Evolutionary conservation across 768 basidiomycete species (phyloP).

Genomic region (Lentinus tigrinus): DNA sequence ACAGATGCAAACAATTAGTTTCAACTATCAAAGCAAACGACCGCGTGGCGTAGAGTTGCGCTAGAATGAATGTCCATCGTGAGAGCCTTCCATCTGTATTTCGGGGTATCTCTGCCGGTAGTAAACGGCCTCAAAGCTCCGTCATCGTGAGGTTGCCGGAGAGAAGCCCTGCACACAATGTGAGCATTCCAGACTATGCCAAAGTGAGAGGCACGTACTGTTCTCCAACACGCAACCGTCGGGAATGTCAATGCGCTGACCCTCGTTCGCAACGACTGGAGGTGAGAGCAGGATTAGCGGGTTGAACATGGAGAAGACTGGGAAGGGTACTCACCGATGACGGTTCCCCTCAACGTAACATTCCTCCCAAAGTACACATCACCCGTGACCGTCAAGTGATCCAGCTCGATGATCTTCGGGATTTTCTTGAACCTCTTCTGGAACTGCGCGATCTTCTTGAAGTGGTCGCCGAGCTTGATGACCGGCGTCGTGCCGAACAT

Average conservation of each 20-base stretch:
- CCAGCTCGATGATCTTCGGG: conserved; percentile 85
- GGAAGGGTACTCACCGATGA: conserved; percentile 79
- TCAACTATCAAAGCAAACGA: no score
- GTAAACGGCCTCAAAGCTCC: not conserved
- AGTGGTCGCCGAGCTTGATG: conserved; percentile 94
- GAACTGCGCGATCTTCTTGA: conserved; percentile 94
- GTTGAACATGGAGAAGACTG: no score
- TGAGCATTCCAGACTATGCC: not conserved
- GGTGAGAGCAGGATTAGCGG: not conserved
- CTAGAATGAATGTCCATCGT: no score
- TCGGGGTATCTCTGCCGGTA: no score
- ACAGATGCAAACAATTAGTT: no score
- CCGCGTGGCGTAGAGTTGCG: no score
- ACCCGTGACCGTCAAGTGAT: conserved; percentile 91
- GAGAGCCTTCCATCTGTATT: no score
- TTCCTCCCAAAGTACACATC: conserved; percentile 90
- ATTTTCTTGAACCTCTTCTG: conserved; percentile 96
- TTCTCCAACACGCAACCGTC: conserved; percentile 74
- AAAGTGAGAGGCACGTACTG: conserved; percentile 35
- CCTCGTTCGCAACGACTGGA: conserved; percentile 71
- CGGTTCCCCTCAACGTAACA: conserved; percentile 84
- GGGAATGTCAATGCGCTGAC: conserved; percentile 71
- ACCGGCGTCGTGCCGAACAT: conserved; percentile 92
- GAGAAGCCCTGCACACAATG: conserved; percentile 51
- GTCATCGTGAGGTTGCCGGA: conserved; percentile 88